These are phyloP conservation scores for Boletus insuetus DNA, from an alignment of 768 basidiomycete species.

Conservation along the genomic window DNA sequence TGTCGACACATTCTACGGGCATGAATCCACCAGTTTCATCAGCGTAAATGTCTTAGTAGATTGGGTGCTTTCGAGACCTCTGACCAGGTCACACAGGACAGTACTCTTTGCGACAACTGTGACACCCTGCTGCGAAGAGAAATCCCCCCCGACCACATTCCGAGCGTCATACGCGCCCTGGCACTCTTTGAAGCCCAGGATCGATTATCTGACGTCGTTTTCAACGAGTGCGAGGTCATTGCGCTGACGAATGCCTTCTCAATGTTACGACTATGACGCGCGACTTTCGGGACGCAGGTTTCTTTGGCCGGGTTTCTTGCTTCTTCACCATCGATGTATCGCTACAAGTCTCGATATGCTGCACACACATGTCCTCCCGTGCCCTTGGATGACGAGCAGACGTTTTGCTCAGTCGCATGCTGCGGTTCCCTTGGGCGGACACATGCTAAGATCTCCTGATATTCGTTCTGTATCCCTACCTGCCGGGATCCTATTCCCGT, in stretches of 20 bases:
- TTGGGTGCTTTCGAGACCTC: not conserved
- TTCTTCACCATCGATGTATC: not conserved
- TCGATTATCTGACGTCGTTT: not conserved
- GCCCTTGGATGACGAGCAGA: not conserved
- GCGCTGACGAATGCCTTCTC: constrained; percentile 21
- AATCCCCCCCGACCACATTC: constrained; percentile 20
- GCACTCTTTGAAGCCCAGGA: constrained; percentile 16
- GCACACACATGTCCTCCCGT: not conserved
- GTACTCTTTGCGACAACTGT: constrained; percentile 13
- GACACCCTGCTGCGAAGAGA: constrained; percentile 11
- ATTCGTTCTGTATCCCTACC: constrained; percentile 7
- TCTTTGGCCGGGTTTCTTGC: not conserved
- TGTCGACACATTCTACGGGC: not conserved
- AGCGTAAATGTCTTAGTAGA: constrained; percentile 6
- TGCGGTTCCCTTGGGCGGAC: not conserved
- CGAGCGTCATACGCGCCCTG: constrained; percentile 22
- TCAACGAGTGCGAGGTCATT: constrained; percentile 15
- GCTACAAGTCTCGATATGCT: not conserved
- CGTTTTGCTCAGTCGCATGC: not conserved
- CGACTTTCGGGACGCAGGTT: not conserved
- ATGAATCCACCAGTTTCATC: constrained; percentile 3
- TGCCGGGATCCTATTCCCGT: not conserved
- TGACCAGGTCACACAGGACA: constrained; percentile 6
- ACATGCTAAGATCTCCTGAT: not conserved
- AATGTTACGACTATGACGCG: constrained; percentile 17